Percentiles rank a stretch among this genome's conserved stretches.
phyloP scores from a whole-genome alignment of 2,329 filamentous ascomycete species.

The Paecilomyces sp. region DNA sequence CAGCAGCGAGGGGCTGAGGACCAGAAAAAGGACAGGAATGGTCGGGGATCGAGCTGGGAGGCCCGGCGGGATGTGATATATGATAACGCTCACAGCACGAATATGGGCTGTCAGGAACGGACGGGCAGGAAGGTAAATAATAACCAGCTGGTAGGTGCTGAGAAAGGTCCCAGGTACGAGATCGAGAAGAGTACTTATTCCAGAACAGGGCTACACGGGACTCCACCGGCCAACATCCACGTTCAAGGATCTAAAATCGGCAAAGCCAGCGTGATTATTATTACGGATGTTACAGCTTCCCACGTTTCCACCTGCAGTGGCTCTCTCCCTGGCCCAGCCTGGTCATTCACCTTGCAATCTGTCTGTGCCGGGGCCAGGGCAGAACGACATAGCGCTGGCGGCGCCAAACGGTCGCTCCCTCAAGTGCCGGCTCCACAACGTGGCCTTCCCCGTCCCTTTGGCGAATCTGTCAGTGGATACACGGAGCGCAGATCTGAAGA shows the following conservation, averaged over 20 bases:
- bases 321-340: slow-evolving; percentile 2
- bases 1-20: not conserved
- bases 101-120: not conserved
- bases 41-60: not conserved
- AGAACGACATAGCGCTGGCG: slow-evolving; percentile 23
- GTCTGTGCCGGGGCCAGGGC: slow-evolving; percentile 13
- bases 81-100: too few relatives aligned
- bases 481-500: slow-evolving; percentile 21
- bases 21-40: not conserved
- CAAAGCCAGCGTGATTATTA: not conserved
- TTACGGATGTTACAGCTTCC: slow-evolving; percentile 5
- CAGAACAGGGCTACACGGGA: slow-evolving; percentile 4
- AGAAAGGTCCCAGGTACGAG: not conserved
- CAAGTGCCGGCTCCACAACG: slow-evolving; percentile 25
- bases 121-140: not conserved
- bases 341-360: not conserved
- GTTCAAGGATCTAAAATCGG: not conserved
- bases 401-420: slow-evolving; percentile 25
- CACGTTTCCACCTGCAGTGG: slow-evolving; percentile 13
- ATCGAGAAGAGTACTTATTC: slow-evolving; percentile 1
- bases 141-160: not conserved
- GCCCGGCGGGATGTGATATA: not conserved
- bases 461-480: slow-evolving; percentile 17
- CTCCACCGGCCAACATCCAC: slow-evolving; percentile 1
- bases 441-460: slow-evolving; percentile 22